A percentile compares a stretch with the other conserved stretches of the same genome.
These are phyloP conservation scores for Termitomyces sp. DNA, from an alignment of 768 basidiomycete species.

Conservation along the genomic window DNA sequence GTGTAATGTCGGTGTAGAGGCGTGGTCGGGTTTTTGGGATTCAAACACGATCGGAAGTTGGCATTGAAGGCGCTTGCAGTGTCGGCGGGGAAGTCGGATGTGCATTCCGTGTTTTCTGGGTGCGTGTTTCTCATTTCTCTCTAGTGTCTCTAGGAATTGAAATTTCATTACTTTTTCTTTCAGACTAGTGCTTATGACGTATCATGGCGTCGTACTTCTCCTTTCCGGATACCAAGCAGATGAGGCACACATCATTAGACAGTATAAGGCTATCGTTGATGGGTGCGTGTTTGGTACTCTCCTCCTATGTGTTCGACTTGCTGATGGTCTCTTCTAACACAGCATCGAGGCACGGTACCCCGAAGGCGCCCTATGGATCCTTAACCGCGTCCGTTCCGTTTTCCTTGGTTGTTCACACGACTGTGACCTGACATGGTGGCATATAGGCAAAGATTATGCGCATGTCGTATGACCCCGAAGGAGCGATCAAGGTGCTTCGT, in stretches of 20 bases:
- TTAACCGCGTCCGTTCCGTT: constrained; percentile 53
- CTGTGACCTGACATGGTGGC: neutral
- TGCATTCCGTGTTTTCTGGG: constrained; percentile 78
- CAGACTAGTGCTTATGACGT: constrained; percentile 79
- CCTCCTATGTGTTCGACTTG: neutral
- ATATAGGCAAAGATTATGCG: constrained; percentile 1
- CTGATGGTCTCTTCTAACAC: neutral
- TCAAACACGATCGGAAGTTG: constrained; percentile 65
- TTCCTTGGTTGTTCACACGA: neutral
- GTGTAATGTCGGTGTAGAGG: constrained; percentile 33
- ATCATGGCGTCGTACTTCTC: constrained; percentile 68
- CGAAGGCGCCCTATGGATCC: constrained; percentile 66
- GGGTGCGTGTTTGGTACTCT: constrained; percentile 35
- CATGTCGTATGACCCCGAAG: constrained; percentile 42
- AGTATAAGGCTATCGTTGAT: constrained; percentile 64
- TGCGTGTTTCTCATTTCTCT: constrained; percentile 26
- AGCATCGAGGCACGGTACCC: constrained; percentile 61
- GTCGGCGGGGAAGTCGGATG: constrained; percentile 61
- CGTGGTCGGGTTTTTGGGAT: constrained; percentile 75
- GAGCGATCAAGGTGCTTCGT: constrained; percentile 60
- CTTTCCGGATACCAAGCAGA: constrained; percentile 76
- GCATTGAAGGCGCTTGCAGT: constrained; percentile 69
- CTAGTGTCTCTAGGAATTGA: neutral
- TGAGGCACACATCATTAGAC: constrained; percentile 55
- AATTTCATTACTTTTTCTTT: neutral